These are phyloP conservation scores for Coemansia reversa DNA, from an alignment of 192 early-diverging fungal genomes.

Conservation along the genomic window DNA sequence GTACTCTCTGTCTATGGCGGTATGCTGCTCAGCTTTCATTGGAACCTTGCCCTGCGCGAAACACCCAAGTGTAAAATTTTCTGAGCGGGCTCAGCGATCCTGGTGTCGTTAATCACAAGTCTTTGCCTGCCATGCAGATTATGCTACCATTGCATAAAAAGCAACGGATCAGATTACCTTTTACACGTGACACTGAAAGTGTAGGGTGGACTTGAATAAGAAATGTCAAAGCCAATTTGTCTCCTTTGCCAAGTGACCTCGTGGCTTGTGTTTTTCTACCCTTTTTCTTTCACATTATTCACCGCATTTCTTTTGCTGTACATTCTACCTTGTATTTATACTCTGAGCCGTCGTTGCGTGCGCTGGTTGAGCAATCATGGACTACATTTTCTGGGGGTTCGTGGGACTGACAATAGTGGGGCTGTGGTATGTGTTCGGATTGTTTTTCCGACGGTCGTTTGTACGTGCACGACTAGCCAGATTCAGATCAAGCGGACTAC, in stretches of 20 bases:
- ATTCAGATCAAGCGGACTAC: conserved; percentile 17
- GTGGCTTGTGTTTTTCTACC: neutral
- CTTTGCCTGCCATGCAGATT: neutral
- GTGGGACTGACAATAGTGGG: conserved; percentile 24
- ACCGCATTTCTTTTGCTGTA: conserved; percentile 1
- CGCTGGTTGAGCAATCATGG: conserved; percentile 9
- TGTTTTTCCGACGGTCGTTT: conserved; percentile 34
- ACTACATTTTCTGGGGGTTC: conserved; percentile 42
- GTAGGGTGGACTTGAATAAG: conserved; percentile 5
- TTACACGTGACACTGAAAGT: conserved; percentile 11
- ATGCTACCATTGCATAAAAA: neutral
- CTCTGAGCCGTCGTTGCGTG: neutral
- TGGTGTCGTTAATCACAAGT: conserved; percentile 1
- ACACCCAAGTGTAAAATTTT: conserved; percentile 38
- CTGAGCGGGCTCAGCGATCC: conserved; percentile 6
- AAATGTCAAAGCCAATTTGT: neutral
- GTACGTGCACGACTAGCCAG: conserved; percentile 33
- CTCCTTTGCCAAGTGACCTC: neutral
- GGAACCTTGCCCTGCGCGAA: conserved; percentile 1
- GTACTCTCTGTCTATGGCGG: conserved; percentile 21
- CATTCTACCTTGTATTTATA: conserved; percentile 10
- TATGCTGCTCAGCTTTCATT: conserved; percentile 4
- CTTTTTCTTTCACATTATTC: neutral
- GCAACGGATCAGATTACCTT: conserved; percentile 1
- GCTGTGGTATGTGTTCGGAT: conserved; percentile 47